phyloP scores from a whole-genome alignment of 1,139 yeast genomes.

The Kodamaea fungicola region DNA sequence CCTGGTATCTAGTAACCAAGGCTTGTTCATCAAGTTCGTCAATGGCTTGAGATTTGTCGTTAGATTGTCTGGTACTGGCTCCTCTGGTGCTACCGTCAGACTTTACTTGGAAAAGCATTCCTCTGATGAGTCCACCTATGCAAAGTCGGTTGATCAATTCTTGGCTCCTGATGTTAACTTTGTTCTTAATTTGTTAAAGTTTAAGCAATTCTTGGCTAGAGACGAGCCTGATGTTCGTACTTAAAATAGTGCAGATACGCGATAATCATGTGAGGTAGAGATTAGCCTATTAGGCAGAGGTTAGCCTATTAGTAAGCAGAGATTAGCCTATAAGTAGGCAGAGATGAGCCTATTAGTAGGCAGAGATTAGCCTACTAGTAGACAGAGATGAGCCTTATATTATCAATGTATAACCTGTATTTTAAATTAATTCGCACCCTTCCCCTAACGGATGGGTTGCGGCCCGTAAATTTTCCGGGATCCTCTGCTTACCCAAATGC shows the following conservation, averaged over 20 bases:
- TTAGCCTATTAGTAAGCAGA: too few relatives aligned
- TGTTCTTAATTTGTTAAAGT: slow-evolving; percentile 66
- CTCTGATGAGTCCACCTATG: slow-evolving; percentile 50
- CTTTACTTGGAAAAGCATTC: slow-evolving; percentile 86
- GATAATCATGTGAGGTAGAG: too few relatives aligned
- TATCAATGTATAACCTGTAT: too few relatives aligned
- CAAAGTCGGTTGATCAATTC: slow-evolving; percentile 62
- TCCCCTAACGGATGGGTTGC: too few relatives aligned
- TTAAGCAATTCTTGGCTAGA: slow-evolving; percentile 74
- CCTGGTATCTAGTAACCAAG: slow-evolving; percentile 86
- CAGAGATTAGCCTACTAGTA: too few relatives aligned
- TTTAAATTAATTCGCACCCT: too few relatives aligned
- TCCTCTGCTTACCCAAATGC: too few relatives aligned
- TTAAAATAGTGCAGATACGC: not conserved
- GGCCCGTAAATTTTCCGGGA: too few relatives aligned
- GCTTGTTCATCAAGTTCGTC: slow-evolving; percentile 76
- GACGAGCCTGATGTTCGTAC: slow-evolving; percentile 90
- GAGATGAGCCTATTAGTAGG: too few relatives aligned
- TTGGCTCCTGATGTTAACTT: slow-evolving; percentile 59
- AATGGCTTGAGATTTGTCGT: slow-evolving; percentile 86
- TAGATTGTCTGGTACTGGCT: slow-evolving; percentile 95
- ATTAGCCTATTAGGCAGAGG: too few relatives aligned
- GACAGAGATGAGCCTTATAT: too few relatives aligned
- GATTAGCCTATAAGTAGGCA: too few relatives aligned
- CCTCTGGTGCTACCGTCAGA: slow-evolving; percentile 96